Conservation (phyloP, 441 rosid genomes). For the Bruguiera hainesii region DNA sequence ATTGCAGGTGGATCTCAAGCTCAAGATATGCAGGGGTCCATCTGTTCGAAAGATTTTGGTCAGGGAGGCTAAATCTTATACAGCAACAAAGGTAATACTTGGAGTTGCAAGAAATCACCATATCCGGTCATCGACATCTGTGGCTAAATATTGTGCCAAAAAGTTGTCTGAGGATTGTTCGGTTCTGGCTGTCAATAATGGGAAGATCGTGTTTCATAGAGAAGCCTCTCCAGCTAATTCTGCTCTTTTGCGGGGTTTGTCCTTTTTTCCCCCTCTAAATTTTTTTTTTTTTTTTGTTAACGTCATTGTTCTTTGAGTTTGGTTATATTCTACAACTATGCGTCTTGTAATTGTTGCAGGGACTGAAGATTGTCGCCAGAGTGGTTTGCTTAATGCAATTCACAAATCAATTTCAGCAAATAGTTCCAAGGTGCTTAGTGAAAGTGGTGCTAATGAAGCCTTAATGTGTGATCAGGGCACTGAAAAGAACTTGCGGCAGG, state of each 20-base stretch:
- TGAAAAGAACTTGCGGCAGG: slow-evolving; percentile 40
- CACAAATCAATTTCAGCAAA: slow-evolving; percentile 48
- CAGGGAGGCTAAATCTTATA: slow-evolving; percentile 56
- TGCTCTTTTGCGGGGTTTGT: slow-evolving; percentile 27
- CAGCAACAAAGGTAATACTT: slow-evolving; percentile 62
- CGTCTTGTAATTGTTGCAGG: slow-evolving; percentile 37
- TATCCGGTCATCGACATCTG: slow-evolving; percentile 59
- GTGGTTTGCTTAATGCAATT: slow-evolving; percentile 50
- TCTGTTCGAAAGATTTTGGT: slow-evolving; percentile 63
- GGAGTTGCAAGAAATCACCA: slow-evolving; percentile 57
- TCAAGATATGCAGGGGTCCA: slow-evolving; percentile 82
- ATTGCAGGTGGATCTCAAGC: slow-evolving; percentile 83
- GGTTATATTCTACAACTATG: not conserved
- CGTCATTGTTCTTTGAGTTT: not conserved
- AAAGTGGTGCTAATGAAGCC: slow-evolving; percentile 24
- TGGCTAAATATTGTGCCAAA: slow-evolving; percentile 81
- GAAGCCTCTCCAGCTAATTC: slow-evolving; percentile 32
- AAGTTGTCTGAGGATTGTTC: slow-evolving; percentile 56
- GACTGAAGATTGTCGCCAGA: slow-evolving; percentile 38
- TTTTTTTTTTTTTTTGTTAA: too few relatives aligned
- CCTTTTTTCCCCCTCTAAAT: not conserved
- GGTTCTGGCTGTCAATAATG: slow-evolving; percentile 66
- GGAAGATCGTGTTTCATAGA: slow-evolving; percentile 70
- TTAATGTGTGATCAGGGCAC: slow-evolving; percentile 24
- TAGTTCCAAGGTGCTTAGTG: slow-evolving; percentile 44